Evolutionary conservation across 2,329 filamentous ascomycete genomes (phyloP).

Genomic region (Graphilbum sp.): DNA sequence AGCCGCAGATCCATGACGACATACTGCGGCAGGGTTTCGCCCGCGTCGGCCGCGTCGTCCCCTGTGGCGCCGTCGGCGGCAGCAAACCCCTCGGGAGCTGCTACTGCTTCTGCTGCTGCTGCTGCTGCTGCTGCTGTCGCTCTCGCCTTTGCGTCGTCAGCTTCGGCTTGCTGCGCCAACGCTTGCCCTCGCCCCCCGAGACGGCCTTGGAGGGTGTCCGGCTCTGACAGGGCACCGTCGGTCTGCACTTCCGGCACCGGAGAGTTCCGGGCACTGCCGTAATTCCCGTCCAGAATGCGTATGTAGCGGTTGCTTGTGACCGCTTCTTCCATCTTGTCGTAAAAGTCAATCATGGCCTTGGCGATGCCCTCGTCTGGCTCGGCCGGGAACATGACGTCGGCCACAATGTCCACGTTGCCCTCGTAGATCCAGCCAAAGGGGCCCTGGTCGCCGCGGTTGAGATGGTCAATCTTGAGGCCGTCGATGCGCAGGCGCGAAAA

Average conservation of each 20-base stretch:
- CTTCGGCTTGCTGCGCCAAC: too few relatives aligned
- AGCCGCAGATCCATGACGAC: constrained; percentile 90
- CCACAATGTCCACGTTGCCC: constrained; percentile 90
- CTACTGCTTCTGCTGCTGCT: too few relatives aligned
- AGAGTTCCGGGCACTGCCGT: constrained; percentile 1
- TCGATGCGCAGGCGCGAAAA: constrained; percentile 87
- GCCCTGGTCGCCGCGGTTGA: constrained; percentile 83
- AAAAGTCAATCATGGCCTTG: constrained; percentile 94
- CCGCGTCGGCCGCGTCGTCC: not conserved
- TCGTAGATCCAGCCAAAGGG: constrained; percentile 97
- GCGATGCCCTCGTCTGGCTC: constrained; percentile 78
- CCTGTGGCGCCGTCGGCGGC: not conserved
- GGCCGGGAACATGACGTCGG: constrained; percentile 85
- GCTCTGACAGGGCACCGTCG: not conserved
- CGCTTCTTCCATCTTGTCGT: constrained; percentile 86
- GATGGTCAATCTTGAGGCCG: constrained; percentile 82
- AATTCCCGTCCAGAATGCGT: constrained; percentile 34
- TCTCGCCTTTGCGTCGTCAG: not conserved
- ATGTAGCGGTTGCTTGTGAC: constrained; percentile 62
- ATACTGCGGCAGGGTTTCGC: constrained; percentile 53
- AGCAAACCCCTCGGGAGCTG: too few relatives aligned
- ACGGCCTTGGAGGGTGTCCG: too few relatives aligned
- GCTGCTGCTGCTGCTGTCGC: not conserved
- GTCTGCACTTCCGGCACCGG: not conserved
- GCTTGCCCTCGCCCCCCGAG: not conserved